A percentile compares a stretch with the other conserved stretches of the same genome.
Evolutionary conservation across 73 alveolate genomes (phyloP).

Genomic region (Breviolum minutum): DNA sequence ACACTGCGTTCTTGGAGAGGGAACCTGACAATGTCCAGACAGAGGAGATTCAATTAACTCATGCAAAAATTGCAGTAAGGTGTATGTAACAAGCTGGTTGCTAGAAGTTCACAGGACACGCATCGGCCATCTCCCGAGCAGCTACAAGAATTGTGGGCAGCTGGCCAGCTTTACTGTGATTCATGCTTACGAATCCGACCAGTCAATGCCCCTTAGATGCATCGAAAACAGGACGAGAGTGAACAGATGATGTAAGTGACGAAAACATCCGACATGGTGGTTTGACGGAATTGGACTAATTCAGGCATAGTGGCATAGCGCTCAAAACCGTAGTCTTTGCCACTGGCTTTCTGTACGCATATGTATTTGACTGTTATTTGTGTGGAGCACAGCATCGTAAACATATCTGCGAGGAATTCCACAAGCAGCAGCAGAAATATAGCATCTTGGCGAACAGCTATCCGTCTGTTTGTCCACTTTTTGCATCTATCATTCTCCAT

Average conservation of each 20-base stretch:
- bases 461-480: background rate
- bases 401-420: background rate
- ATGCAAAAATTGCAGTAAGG: background rate
- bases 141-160: background rate
- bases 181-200: background rate
- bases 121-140: background rate
- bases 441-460: background rate
- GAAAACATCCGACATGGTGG: too few species aligned
- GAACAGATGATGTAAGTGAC: too few species aligned
- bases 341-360: too few species aligned
- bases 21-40: too few species aligned
- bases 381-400: too few species aligned
- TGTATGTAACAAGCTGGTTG: background rate
- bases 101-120: background rate
- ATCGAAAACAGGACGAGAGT: background rate
- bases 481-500: background rate
- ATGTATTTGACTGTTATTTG: too few species aligned
- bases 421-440: conserved; percentile 44
- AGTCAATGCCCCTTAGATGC: background rate
- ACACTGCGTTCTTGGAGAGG: background rate
- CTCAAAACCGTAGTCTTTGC: too few species aligned
- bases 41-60: too few species aligned
- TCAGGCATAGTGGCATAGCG: too few species aligned
- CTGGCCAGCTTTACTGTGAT: conserved; percentile 16
- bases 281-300: too few species aligned